Conservation (phyloP, 345 rosid species). For the Luvunga scandens region DNA sequence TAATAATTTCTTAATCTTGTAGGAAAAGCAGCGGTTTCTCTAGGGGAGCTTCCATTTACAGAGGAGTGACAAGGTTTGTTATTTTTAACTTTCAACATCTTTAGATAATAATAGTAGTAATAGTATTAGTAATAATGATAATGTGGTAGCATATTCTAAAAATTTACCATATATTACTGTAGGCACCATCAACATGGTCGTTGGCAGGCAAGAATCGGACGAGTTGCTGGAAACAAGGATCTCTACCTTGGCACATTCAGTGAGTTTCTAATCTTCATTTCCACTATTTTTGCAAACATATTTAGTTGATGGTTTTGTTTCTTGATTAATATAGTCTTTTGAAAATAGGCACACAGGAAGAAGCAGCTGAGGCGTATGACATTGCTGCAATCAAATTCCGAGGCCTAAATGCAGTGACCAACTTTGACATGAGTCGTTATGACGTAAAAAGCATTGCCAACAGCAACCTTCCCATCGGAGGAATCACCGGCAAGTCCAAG, state of each 20-base stretch:
- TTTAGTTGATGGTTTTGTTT: not conserved
- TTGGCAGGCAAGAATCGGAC: conserved; percentile 97
- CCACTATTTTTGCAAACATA: not conserved
- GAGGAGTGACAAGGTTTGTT: conserved; percentile 89
- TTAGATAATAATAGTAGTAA: not conserved
- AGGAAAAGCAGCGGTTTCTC: conserved; percentile 99
- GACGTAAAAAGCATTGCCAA: conserved; percentile 83
- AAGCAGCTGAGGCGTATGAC: conserved; percentile 98
- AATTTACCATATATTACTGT: not conserved
- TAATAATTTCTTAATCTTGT: not conserved
- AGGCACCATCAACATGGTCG: conserved; percentile 99
- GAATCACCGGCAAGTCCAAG: conserved; percentile 48
- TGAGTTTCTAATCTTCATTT: conserved; percentile 32
- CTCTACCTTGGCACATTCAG: conserved; percentile 97
- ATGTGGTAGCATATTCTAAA: not conserved
- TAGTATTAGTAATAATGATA: no score
- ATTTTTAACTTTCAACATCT: not conserved
- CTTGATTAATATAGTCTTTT: not conserved
- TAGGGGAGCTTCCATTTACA: conserved; percentile 92
- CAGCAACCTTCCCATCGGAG: conserved; percentile 84
- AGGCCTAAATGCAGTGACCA: conserved; percentile 87
- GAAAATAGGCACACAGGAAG: conserved; percentile 79
- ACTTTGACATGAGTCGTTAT: conserved; percentile 90
- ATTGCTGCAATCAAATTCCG: conserved; percentile 95
- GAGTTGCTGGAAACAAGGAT: conserved; percentile 98